phyloP scores from a whole-genome alignment of 1,139 yeast species.

The Geotrichum reessii region DNA sequence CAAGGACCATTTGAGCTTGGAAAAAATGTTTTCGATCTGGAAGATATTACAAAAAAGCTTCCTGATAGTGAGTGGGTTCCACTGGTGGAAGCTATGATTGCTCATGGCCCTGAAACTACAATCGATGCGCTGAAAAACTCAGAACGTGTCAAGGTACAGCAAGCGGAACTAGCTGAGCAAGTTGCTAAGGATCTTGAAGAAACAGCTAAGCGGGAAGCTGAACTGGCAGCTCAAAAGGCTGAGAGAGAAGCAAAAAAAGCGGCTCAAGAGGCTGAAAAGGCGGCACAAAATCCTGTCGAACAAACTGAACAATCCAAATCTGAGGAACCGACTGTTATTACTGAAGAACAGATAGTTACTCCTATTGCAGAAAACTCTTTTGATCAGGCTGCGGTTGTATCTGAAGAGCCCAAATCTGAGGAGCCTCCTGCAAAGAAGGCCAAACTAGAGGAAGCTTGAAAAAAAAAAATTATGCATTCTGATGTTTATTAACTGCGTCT shows the following conservation, averaged over 20 bases:
- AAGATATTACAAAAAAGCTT: conserved; percentile 45
- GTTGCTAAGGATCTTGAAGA: conserved; percentile 62
- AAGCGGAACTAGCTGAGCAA: conserved; percentile 39
- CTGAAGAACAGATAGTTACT: neutral
- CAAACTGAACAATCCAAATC: neutral
- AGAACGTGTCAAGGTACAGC: conserved; percentile 31
- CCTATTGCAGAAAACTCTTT: neutral
- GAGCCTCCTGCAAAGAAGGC: neutral
- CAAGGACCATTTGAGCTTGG: conserved; percentile 83
- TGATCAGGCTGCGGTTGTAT: neutral
- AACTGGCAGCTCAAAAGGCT: conserved; percentile 49
- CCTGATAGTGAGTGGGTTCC: conserved; percentile 19
- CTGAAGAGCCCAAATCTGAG: neutral
- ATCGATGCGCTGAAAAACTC: conserved; percentile 3
- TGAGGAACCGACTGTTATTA: neutral
- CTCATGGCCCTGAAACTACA: conserved; percentile 11
- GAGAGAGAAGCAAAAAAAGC: neutral
- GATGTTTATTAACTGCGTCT: neutral
- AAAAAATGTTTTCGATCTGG: conserved; percentile 60
- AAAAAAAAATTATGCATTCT: neutral
- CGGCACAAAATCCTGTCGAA: neutral
- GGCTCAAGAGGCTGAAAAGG: neutral
- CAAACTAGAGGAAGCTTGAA: neutral
- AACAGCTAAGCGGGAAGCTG: conserved; percentile 78
- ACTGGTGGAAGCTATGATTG: conserved; percentile 14